Evolutionary conservation across 768 basidiomycete species (phyloP).

Genomic region (Xerocomellus intermedius): DNA sequence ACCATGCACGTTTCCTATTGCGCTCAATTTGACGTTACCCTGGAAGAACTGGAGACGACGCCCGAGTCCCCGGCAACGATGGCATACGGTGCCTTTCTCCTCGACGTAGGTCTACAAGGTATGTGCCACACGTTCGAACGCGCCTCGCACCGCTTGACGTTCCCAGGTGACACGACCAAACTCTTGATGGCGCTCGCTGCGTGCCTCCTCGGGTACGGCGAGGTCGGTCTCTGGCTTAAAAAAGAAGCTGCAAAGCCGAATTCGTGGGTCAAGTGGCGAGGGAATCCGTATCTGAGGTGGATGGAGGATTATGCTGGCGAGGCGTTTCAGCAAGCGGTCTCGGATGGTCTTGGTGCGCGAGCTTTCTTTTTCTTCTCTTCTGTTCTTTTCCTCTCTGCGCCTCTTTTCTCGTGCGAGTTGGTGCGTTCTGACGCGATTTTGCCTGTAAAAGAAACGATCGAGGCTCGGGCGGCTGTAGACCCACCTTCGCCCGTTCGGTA

Average conservation of each 20-base stretch:
- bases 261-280: constrained; percentile 57
- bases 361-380: neutral
- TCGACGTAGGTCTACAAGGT: constrained; percentile 68
- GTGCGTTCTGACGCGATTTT: neutral
- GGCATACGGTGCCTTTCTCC: constrained; percentile 84
- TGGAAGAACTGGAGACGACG: constrained; percentile 57
- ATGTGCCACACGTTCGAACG: neutral
- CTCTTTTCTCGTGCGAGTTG: too few relatives aligned
- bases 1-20: constrained; percentile 72
- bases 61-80: constrained; percentile 70
- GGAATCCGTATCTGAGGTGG: constrained; percentile 75
- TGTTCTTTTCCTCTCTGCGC: too few relatives aligned
- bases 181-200: constrained; percentile 80
- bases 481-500: constrained; percentile 62
- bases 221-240: constrained; percentile 84
- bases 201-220: constrained; percentile 89
- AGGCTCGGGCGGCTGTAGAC: constrained; percentile 55
- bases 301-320: constrained; percentile 78
- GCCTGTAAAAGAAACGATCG: constrained; percentile 60
- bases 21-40: constrained; percentile 62
- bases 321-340: constrained; percentile 71
- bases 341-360: constrained; percentile 64
- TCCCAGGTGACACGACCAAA: constrained; percentile 62
- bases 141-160: neutral
- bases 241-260: constrained; percentile 44